phyloP scores from a whole-genome alignment of 164 flowering plant genomes.

The Akebia trifoliata region DNA sequence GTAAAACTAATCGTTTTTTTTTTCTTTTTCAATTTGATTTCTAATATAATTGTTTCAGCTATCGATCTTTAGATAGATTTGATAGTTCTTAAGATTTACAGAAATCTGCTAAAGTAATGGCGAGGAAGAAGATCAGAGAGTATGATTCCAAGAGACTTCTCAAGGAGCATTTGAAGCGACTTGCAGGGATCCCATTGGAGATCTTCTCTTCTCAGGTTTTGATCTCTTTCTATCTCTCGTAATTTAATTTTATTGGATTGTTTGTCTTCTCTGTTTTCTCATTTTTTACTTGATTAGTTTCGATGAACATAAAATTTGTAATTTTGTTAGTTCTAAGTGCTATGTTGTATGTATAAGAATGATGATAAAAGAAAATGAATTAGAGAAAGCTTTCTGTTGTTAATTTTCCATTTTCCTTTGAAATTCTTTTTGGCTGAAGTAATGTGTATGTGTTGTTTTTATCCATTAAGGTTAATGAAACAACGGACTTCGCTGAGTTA shows the following conservation, averaged over 20 bases:
- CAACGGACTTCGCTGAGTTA: slow-evolving; percentile 74
- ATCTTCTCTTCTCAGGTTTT: slow-evolving; percentile 63
- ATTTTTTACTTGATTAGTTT: too few species aligned
- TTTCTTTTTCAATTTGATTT: too few species aligned
- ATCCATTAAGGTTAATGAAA: slow-evolving; percentile 49
- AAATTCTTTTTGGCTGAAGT: not conserved
- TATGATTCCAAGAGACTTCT: slow-evolving; percentile 71
- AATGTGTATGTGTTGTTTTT: not conserved
- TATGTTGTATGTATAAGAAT: not conserved
- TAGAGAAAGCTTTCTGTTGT: not conserved
- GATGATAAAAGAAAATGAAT: not conserved
- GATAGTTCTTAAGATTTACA: too few species aligned
- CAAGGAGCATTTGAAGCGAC: slow-evolving; percentile 59
- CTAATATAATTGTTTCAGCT: too few species aligned
- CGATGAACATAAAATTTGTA: too few species aligned
- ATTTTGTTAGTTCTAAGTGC: not conserved
- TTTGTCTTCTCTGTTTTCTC: not conserved
- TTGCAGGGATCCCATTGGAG: slow-evolving; percentile 43
- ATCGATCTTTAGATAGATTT: too few species aligned
- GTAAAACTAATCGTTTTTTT: too few species aligned
- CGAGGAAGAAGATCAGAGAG: slow-evolving; percentile 83
- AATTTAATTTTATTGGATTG: not conserved
- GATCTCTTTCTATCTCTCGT: not conserved
- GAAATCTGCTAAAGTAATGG: slow-evolving; percentile 30
- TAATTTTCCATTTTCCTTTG: not conserved